Evolutionary conservation across 768 basidiomycete species (phyloP).

Genomic region (Agaricus sinodeliciosus): DNA sequence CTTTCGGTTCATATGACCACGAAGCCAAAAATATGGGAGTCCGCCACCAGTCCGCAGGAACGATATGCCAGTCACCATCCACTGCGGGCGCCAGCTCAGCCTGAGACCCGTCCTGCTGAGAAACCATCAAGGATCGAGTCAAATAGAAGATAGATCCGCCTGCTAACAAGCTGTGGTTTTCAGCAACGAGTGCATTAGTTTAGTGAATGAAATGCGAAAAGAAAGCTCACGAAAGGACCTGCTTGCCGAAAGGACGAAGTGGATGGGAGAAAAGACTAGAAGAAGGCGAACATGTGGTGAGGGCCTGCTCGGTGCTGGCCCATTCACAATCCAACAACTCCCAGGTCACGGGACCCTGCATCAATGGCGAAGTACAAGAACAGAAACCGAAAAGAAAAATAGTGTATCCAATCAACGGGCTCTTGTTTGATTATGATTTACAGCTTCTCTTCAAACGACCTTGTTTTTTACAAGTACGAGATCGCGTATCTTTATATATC

Average conservation of each 20-base stretch:
- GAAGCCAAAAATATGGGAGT: conserved; percentile 31
- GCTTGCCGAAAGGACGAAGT: neutral
- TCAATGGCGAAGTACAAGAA: neutral
- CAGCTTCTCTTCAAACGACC: too few relatives aligned
- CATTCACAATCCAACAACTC: conserved; percentile 9
- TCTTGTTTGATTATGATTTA: too few relatives aligned
- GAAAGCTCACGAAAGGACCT: conserved; percentile 3
- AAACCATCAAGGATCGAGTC: conserved; percentile 5
- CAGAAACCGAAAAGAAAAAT: too few relatives aligned
- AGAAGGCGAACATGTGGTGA: conserved; percentile 11
- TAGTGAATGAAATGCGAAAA: neutral
- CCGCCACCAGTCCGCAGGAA: conserved; percentile 33
- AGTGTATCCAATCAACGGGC: too few relatives aligned
- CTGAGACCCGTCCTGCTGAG: neutral
- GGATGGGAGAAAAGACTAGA: conserved; percentile 2
- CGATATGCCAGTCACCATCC: conserved; percentile 35
- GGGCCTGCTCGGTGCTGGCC: conserved; percentile 7
- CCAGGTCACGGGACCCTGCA: conserved; percentile 7
- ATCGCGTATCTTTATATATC: too few relatives aligned
- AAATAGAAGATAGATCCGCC: conserved; percentile 3
- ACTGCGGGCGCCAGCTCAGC: conserved; percentile 16
- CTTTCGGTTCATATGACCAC: conserved; percentile 29
- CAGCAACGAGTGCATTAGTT: neutral
- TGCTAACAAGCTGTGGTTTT: neutral
- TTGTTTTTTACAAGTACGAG: too few relatives aligned